Base-by-base conservation (phyloP, 768 basidiomycete genomes). In the Baorangia bicolor region DNA sequence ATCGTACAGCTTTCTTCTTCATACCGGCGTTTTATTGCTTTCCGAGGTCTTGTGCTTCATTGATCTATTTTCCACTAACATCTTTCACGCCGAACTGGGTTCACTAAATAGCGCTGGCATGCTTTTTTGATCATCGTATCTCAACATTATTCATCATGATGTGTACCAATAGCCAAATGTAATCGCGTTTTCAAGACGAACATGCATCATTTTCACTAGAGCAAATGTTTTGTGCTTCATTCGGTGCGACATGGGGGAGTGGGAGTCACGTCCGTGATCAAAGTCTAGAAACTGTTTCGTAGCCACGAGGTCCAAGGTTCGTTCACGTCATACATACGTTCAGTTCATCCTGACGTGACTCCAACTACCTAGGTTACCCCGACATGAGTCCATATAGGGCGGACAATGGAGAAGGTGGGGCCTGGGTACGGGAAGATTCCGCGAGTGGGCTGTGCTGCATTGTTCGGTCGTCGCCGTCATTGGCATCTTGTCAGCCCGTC, bases 321-420 rank as follows among this genome's bases (percentile, higher is more conserved):
- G 34, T 50, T n/a, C 37, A 53, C 28, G 21, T 10, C 30, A 30
- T n/a, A n/a, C n/a, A n/a, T n/a, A 30, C 30, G 1, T 37, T n/a
- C 3, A 37, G 16, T 18, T n/a, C 35, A n/a, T 37, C 35, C 6
- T 38, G 37, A 18, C n/a, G 37, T n/a, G 37, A 38, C 28, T n/a
- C n/a, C n/a, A n/a, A n/a, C n/a, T n/a, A n/a, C n/a, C n/a, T 38
- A 2, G 11, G 18, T 23, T 12, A n/a, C 33, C 27, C 28, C 20
- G 38, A 20, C 34, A 30, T 9, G n/a, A n/a, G 38, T 55, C 59
- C 39, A 28, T 34, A 61, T 49, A 5, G 7, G 47, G 59, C 49
- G 55, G 34, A 62, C 60, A 61, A 61, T 61, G 54, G 54, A 4
- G 18, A 33, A n/a, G 20, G n/a, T n/a, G n/a, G n/a, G n/a, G n/a